phyloP scores from a whole-genome alignment of 441 rosid species.

The Syzygium malaccense region DNA sequence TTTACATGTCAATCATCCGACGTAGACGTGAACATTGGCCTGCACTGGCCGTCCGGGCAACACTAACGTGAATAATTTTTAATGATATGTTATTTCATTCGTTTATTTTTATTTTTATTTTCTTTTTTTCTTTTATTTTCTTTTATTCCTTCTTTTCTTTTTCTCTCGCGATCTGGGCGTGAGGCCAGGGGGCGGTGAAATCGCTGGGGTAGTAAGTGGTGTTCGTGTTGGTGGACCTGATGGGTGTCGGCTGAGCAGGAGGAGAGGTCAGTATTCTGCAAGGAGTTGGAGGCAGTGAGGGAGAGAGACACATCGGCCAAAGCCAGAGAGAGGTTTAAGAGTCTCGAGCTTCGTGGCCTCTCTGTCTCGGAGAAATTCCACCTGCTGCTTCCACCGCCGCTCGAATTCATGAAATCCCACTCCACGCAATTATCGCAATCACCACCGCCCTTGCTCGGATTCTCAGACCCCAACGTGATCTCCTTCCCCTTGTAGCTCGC shows the following conservation, averaged over 20 bases:
- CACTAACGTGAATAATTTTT: too few relatives aligned
- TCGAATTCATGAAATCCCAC: conserved; percentile 82
- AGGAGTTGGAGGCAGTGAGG: conserved; percentile 63
- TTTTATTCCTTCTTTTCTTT: too few relatives aligned
- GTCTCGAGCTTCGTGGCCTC: conserved; percentile 52
- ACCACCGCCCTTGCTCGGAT: conserved; percentile 21
- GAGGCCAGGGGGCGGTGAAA: conserved; percentile 61
- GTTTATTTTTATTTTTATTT: too few relatives aligned
- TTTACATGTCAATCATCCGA: too few relatives aligned
- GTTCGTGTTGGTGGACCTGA: conserved; percentile 41
- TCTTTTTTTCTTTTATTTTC: too few relatives aligned
- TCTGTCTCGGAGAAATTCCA: conserved; percentile 37
- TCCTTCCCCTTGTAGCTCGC: conserved; percentile 55
- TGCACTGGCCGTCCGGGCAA: too few relatives aligned
- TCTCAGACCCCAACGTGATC: conserved; percentile 32
- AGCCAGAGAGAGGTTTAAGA: conserved; percentile 75
- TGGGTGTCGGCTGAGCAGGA: conserved; percentile 19
- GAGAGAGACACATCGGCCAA: conserved; percentile 80
- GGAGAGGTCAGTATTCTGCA: conserved; percentile 36
- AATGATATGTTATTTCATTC: too few relatives aligned
- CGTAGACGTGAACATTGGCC: too few relatives aligned
- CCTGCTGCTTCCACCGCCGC: conserved; percentile 27
- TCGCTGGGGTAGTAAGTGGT: conserved; percentile 67
- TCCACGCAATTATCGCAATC: conserved; percentile 67
- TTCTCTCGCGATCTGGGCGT: too few relatives aligned